Evolutionary conservation across 106 monocot species (phyloP).

Genomic region (Gastrodia elata): DNA sequence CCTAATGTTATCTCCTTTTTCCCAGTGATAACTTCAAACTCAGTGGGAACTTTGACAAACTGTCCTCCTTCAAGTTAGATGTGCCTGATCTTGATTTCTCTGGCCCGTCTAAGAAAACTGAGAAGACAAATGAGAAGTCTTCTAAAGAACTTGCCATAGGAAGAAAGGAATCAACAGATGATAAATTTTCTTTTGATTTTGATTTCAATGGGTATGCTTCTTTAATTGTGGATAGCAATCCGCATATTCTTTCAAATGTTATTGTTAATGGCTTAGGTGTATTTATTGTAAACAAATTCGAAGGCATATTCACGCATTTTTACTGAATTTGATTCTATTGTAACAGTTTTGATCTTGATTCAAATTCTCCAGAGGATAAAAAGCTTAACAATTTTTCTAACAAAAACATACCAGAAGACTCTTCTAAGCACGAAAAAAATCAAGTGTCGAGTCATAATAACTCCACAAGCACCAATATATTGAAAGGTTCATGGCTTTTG

Average conservation of each 20-base stretch:
- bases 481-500: slow-evolving; percentile 5
- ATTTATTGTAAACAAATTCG: neutral
- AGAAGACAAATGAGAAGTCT: slow-evolving; percentile 33
- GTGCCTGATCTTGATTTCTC: slow-evolving; percentile 80
- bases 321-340: slow-evolving; percentile 29
- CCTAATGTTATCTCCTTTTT: slow-evolving; percentile 7
- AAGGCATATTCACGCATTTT: neutral
- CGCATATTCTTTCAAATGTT: neutral
- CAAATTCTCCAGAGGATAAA: slow-evolving; percentile 31
- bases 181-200: slow-evolving; percentile 74
- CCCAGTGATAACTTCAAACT: slow-evolving; percentile 79
- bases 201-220: slow-evolving; percentile 77
- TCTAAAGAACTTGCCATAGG: slow-evolving; percentile 19
- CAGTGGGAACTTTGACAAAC: slow-evolving; percentile 68
- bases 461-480: slow-evolving; percentile 11
- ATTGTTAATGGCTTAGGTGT: neutral
- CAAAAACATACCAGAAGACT: slow-evolving; percentile 12
- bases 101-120: slow-evolving; percentile 41
- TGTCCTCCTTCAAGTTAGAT: slow-evolving; percentile 83
- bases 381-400: slow-evolving; percentile 22
- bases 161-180: slow-evolving; percentile 38
- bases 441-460: slow-evolving; percentile 16
- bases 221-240: neutral
- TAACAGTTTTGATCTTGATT: slow-evolving; percentile 62
- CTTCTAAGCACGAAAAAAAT: slow-evolving; percentile 14